Evolutionary conservation across 2,329 filamentous ascomycete species (phyloP).

Genomic region (Aulographum hederae): DNA sequence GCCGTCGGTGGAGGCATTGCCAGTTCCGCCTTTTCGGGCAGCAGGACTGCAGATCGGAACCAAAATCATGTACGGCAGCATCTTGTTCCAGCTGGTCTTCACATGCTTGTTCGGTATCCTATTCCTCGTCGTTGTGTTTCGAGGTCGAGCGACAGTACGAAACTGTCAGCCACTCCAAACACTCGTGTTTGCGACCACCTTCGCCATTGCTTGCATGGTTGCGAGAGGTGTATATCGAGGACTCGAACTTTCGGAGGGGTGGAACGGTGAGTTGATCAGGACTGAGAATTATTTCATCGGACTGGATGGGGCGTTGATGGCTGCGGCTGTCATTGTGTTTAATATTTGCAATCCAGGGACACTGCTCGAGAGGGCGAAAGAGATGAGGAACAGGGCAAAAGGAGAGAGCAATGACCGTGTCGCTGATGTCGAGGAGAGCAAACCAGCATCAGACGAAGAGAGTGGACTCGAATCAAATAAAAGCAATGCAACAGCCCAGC

Average conservation of each 20-base stretch:
- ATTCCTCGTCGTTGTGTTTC: slow-evolving; percentile 29
- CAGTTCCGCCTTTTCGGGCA: slow-evolving; percentile 6
- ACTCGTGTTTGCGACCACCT: slow-evolving; percentile 18
- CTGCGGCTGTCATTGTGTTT: slow-evolving; percentile 26
- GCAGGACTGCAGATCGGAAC: slow-evolving; percentile 26
- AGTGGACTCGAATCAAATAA: no score
- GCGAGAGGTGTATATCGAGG: slow-evolving; percentile 31
- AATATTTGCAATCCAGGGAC: slow-evolving; percentile 4
- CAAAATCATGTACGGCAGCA: slow-evolving; percentile 33
- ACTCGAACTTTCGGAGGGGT: slow-evolving; percentile 31
- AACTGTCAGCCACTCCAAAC: slow-evolving; percentile 4
- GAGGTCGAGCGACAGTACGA: slow-evolving; percentile 6
- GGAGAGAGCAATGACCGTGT: no score
- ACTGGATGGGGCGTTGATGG: slow-evolving; percentile 31
- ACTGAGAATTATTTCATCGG: slow-evolving; percentile 30
- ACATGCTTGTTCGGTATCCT: slow-evolving; percentile 33
- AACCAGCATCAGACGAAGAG: no score
- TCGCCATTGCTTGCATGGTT: slow-evolving; percentile 27
- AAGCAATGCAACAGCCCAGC: no score
- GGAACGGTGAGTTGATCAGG: slow-evolving; percentile 31
- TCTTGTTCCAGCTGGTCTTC: slow-evolving; percentile 39
- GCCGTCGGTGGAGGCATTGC: slow-evolving; percentile 36
- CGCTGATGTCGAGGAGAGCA: no score
- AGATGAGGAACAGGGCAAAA: no score
- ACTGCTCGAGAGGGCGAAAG: no score